Evolutionary conservation across 2,329 filamentous ascomycete species (phyloP).

Genomic region (Pseudogymnoascus sp.): DNA sequence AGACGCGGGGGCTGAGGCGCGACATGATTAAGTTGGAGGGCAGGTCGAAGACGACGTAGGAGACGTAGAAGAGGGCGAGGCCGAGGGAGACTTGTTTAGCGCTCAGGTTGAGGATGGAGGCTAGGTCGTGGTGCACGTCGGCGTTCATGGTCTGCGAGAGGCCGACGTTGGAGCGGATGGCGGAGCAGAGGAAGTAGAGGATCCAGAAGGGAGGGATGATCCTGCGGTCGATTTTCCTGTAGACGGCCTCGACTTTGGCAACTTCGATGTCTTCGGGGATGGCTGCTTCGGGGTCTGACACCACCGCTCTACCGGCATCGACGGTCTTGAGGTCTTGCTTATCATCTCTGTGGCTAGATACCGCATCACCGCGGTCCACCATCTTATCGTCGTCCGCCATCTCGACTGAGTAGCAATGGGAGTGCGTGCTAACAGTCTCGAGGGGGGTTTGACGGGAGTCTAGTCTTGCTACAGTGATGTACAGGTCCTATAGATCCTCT

Average conservation of each 20-base stretch:
- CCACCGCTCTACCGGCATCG: constrained; percentile 2
- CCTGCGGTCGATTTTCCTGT: constrained; percentile 47
- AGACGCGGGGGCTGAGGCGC: constrained; percentile 71
- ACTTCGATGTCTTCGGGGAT: constrained; percentile 21
- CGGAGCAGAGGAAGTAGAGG: constrained; percentile 86
- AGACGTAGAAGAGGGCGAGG: constrained; percentile 82
- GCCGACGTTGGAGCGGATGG: constrained; percentile 84
- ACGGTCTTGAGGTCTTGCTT: constrained; percentile 1
- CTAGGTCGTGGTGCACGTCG: constrained; percentile 63
- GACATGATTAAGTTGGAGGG: constrained; percentile 88
- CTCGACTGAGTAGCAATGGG: constrained; percentile 26
- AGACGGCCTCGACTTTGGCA: constrained; percentile 30
- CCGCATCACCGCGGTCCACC: not conserved
- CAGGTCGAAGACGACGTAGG: constrained; percentile 83
- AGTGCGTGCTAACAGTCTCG: constrained; percentile 25
- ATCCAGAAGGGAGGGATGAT: constrained; percentile 69
- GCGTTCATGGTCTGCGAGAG: constrained; percentile 92
- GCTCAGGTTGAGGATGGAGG: constrained; percentile 59
- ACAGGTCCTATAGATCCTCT: not conserved
- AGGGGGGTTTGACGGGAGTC: not conserved
- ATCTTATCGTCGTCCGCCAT: constrained; percentile 20
- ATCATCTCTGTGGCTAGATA: not conserved
- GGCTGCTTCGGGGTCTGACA: not conserved
- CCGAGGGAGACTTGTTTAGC: constrained; percentile 75
- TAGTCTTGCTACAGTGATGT: not conserved